Conservation (phyloP, 202 grass and related monocot genomes). For the Elaeis oleifera region DNA sequence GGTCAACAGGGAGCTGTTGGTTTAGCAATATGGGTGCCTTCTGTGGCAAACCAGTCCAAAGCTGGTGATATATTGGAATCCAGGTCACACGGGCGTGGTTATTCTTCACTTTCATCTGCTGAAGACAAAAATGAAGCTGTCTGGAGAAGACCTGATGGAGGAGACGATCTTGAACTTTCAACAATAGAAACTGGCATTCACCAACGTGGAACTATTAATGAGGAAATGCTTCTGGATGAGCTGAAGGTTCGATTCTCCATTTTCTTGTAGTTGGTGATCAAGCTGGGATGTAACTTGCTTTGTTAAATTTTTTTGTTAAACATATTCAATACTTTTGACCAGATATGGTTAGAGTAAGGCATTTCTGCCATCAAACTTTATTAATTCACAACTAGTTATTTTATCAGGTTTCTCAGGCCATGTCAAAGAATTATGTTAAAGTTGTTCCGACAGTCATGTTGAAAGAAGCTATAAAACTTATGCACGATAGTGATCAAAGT, state of each 20-base stretch:
- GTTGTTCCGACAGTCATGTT: conserved; percentile 46
- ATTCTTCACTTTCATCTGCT: conserved; percentile 56
- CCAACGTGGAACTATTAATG: conserved; percentile 47
- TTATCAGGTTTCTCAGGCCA: conserved; percentile 75
- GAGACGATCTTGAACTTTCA: conserved; percentile 66
- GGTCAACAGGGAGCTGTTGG: conserved; percentile 87
- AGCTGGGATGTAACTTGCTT: neutral
- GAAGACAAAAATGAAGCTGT: conserved; percentile 47
- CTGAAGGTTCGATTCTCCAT: conserved; percentile 51
- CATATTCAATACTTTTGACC: neutral
- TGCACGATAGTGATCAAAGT: conserved; percentile 78
- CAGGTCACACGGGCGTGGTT: conserved; percentile 54
- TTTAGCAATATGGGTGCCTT: conserved; percentile 97
- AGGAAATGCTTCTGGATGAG: conserved; percentile 87
- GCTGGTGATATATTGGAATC: conserved; percentile 43
- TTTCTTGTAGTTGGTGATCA: conserved; percentile 12
- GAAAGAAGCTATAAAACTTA: conserved; percentile 61
- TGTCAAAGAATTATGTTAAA: conserved; percentile 80
- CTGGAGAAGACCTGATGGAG: conserved; percentile 34
- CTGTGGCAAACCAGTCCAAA: conserved; percentile 58
- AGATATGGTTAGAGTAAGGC: neutral
- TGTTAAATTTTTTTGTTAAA: conserved; percentile 1
- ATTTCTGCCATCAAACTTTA: conserved; percentile 14
- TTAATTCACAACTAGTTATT: conserved; percentile 20
- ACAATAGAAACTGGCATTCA: conserved; percentile 49